phyloP scores from a whole-genome alignment of 768 basidiomycete species.

The Cyclocybe aegerita region DNA sequence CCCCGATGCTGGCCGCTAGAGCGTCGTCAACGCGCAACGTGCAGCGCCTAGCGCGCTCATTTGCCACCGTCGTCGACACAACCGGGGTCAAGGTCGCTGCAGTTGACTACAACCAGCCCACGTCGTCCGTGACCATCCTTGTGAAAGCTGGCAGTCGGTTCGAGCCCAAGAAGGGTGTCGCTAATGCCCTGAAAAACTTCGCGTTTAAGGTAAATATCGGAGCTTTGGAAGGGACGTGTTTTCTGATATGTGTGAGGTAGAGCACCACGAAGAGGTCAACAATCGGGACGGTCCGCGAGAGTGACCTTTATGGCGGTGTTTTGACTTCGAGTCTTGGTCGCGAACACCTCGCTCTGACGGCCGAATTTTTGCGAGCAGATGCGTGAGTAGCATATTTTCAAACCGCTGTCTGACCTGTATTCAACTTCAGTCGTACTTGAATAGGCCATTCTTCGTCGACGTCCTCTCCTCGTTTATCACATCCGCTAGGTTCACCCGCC shows the following conservation, averaged over 20 bases:
- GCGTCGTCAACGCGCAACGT: constrained; percentile 55
- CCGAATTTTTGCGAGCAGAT: constrained; percentile 93
- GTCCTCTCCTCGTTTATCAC: constrained; percentile 83
- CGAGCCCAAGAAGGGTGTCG: constrained; percentile 86
- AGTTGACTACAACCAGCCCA: constrained; percentile 80
- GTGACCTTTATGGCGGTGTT: constrained; percentile 91
- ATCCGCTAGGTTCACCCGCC: constrained; percentile 77
- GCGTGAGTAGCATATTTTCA: constrained; percentile 66
- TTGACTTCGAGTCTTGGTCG: constrained; percentile 81
- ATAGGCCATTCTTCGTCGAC: constrained; percentile 86
- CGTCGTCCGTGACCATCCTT: constrained; percentile 83
- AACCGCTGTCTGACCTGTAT: neutral
- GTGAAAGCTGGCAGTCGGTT: constrained; percentile 92
- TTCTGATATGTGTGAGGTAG: constrained; percentile 37
- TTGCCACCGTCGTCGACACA: constrained; percentile 81
- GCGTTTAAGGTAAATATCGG: constrained; percentile 82
- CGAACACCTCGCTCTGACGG: constrained; percentile 90
- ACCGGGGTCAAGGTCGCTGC: constrained; percentile 86
- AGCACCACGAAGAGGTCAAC: constrained; percentile 85
- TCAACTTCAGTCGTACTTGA: constrained; percentile 5
- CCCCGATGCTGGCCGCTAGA: constrained; percentile 59
- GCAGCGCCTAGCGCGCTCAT: constrained; percentile 64
- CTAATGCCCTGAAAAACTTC: constrained; percentile 96
- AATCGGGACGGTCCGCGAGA: constrained; percentile 87
- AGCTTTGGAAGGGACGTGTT: neutral